phyloP scores from a whole-genome alignment of 306 rosid species.

The Cicer cuneatum region DNA sequence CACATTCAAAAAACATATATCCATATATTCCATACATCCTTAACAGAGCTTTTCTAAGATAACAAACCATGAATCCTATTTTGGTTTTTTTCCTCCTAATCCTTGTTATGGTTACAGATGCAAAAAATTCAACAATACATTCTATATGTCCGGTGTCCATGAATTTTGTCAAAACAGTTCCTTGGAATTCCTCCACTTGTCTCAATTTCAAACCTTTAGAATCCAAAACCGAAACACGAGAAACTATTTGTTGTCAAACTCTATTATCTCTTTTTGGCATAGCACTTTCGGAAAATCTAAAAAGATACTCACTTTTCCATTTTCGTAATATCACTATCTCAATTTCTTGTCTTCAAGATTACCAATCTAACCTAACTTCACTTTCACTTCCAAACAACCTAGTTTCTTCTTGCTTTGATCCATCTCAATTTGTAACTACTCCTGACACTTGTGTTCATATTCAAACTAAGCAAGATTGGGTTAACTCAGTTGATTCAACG shows the following conservation, averaged over 20 bases:
- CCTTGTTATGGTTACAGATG: conserved; percentile 16
- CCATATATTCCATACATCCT: background rate
- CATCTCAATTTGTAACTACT: conserved; percentile 63
- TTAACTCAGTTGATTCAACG: conserved; percentile 50
- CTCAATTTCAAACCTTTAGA: conserved; percentile 45
- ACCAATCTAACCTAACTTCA: conserved; percentile 62
- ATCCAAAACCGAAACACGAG: conserved; percentile 28
- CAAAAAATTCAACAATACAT: conserved; percentile 34
- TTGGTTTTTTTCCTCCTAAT: conserved; percentile 46
- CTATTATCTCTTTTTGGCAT: conserved; percentile 66
- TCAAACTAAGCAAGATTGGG: conserved; percentile 63
- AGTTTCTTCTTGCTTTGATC: conserved; percentile 64
- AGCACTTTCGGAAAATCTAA: conserved; percentile 64
- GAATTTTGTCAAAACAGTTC: conserved; percentile 59
- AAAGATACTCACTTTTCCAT: conserved; percentile 60
- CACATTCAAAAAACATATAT: background rate
- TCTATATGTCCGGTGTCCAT: conserved; percentile 71
- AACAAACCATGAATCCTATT: conserved; percentile 27
- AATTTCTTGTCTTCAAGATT: conserved; percentile 62
- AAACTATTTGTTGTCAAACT: conserved; percentile 61
- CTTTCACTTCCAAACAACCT: conserved; percentile 58
- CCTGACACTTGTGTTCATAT: conserved; percentile 64
- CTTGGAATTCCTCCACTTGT: conserved; percentile 71
- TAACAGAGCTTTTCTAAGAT: background rate
- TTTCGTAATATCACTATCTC: conserved; percentile 59